A percentile compares a stretch with the other conserved stretches of the same genome.
Evolutionary conservation across 768 basidiomycete genomes (phyloP).

Genomic region (Nidularia pulvinata): DNA sequence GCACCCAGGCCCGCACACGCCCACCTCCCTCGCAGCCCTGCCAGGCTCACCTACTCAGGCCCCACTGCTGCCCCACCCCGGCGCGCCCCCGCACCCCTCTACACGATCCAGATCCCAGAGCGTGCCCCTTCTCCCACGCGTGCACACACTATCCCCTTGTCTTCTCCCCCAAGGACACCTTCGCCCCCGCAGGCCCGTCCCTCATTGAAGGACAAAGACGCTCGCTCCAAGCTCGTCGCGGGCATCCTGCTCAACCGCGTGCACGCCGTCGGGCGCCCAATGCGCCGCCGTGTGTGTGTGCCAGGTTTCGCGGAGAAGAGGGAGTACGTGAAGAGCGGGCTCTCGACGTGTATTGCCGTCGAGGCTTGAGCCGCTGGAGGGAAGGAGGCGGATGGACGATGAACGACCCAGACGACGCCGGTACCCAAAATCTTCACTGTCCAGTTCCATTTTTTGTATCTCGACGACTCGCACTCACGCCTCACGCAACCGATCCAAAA

Average conservation of each 20-base stretch:
- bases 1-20: slow-evolving; percentile 5
- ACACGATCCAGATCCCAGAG: slow-evolving; percentile 24
- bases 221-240: slow-evolving; percentile 52
- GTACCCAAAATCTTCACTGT: too few species aligned
- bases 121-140: too few species aligned
- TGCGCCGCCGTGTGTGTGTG: slow-evolving; percentile 32
- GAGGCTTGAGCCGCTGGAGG: slow-evolving; percentile 26
- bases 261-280: slow-evolving; percentile 49
- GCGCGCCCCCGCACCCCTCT: background rate
- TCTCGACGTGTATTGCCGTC: slow-evolving; percentile 49
- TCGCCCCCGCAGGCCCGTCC: background rate
- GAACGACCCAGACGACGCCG: too few species aligned
- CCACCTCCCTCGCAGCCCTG: background rate
- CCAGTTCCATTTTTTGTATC: too few species aligned
- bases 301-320: slow-evolving; percentile 16
- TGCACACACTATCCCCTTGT: slow-evolving; percentile 4
- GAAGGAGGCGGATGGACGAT: background rate
- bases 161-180: background rate
- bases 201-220: slow-evolving; percentile 24
- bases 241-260: slow-evolving; percentile 57
- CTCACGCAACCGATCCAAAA: too few species aligned
- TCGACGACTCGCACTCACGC: too few species aligned
- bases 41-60: background rate
- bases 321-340: slow-evolving; percentile 50
- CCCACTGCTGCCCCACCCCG: background rate